Evolutionary conservation across 2,329 filamentous ascomycete genomes (phyloP), one percentile per base, ranked within the genome.

Genomic region (Chrysoporthe cubensis): DNA sequence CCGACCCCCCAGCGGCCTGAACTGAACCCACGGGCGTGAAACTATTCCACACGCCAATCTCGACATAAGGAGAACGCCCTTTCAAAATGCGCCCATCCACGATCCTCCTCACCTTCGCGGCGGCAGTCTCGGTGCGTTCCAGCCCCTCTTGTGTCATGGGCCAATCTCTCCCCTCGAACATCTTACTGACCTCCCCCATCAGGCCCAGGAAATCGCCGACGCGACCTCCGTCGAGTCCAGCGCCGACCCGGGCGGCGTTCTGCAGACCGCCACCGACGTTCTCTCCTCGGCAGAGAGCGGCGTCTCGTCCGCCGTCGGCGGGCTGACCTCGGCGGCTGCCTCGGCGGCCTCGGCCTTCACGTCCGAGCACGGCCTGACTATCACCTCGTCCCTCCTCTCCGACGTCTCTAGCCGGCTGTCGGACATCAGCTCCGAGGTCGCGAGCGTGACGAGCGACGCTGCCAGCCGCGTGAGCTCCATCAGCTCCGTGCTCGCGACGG

Each of bases 101-200:
- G 57, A 72, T 75, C 65, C 56, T 78, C 69, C 68, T 78, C 65
- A 73, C 75, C 70, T 71, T 80, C 57, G 74, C 74, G 62, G 75
- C 77, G 66, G 69, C 74, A 54, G 75, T 73, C 69, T 70, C 77
- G 71, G 77, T 78, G 72, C 44, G 70, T 72, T 26, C 32, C 42
- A 26, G 26, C 26, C 26, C 26, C 26, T 26, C 26, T 61, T 21
- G 21, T 42, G 26, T 26, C 37, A 14, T 8, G 14, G n/a, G 14
- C 21, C 18, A 14, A 18, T 4, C n/a, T 9, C 7, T 37, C 13
- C 40, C 32, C 56, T 2, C n/a, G 26, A 5, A 52, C 48, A 14
- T n/a, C 44, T 46, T 5, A 6, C 16, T 57, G 3, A 48, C 32
- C 37, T 21, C 21, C 34, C 11, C 40, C 3, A 11, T 63, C n/a